Base-by-base conservation (phyloP, 2,329 filamentous ascomycete genomes). In the Cladophialophora yegresii region DNA sequence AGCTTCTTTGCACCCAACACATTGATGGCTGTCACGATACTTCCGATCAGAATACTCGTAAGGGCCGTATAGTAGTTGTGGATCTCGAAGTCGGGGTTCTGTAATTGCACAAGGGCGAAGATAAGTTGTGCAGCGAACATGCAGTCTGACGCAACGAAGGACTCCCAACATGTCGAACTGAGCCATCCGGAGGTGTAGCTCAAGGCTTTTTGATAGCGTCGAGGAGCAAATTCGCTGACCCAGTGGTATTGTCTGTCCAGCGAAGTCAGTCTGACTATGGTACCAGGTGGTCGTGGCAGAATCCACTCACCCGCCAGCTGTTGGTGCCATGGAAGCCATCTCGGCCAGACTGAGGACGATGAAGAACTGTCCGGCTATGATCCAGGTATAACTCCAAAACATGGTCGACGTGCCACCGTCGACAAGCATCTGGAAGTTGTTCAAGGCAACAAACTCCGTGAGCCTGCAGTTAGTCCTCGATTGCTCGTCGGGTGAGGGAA, bases 331-430 rank as follows among this genome's bases (percentile, higher is more conserved):
- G 0, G 75, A 77, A 7, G 76, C 75, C 77, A 92, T 82, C 74
- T 96, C 91, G 0, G 89, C 85, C 72, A 93, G 80, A 5, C 76
- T 76, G 20, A 70, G 68, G 33, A 77, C 73, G 20, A 93, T 82
- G 28, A 87, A 87, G 8, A 89, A 89, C 28, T 89, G 83, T 0
- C 89, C 88, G 5, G 93, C 86, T 23, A 89, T 78, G 30, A 87
- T 76, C 72, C 74, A 75, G 5, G 78, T 64, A 58, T 72, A 77
- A 0, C 73, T 70, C 64, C 72, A 75, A 50, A 75, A 69, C 55
- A 75, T 61, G 9, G 54, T 65, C 4, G 67, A 56, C 10, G 60
- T 43, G 23, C 69, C 69, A 13, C 69, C 69, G 51, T 67, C 62
- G 49, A 67, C 53, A 3, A 70, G 47, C 23, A 66, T 63, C 20